A percentile compares a stretch with the other conserved stretches of the same genome.
Evolutionary conservation across 305 asterid species (phyloP).

Genomic region (Fraxinus sp.): DNA sequence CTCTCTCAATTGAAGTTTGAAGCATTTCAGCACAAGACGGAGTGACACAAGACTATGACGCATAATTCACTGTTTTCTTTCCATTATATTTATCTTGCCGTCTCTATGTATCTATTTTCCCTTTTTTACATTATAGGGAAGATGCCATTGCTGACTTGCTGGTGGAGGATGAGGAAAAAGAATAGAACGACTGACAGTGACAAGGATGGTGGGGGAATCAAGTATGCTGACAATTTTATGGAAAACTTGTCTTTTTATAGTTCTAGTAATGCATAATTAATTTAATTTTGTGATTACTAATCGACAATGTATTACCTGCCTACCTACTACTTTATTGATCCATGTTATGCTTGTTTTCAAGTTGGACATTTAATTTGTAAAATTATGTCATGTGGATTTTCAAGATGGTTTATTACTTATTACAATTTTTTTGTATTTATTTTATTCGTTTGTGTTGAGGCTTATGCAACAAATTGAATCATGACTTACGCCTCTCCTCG

Average conservation of each 20-base stretch:
- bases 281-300: not conserved
- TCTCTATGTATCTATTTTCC: not conserved
- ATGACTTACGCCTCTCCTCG: not conserved
- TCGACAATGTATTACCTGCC: not conserved
- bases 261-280: not conserved
- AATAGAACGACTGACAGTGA: no score
- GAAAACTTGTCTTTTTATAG: not conserved
- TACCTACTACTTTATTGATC: not conserved
- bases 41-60: not conserved
- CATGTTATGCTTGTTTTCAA: not conserved
- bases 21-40: not conserved
- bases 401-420: not conserved
- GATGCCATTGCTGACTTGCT: no score
- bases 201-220: no score
- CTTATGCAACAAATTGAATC: not conserved
- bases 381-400: not conserved
- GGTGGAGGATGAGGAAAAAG: no score
- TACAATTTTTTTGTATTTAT: no score
- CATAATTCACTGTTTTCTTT: not conserved
- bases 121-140: not conserved
- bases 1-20: not conserved
- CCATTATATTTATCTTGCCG: not conserved
- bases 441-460: not conserved
- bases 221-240: no score
- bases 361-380: not conserved